phyloP scores from a whole-genome alignment of 1,284 basidiomycete species.

The Porphyrellus sp. region DNA sequence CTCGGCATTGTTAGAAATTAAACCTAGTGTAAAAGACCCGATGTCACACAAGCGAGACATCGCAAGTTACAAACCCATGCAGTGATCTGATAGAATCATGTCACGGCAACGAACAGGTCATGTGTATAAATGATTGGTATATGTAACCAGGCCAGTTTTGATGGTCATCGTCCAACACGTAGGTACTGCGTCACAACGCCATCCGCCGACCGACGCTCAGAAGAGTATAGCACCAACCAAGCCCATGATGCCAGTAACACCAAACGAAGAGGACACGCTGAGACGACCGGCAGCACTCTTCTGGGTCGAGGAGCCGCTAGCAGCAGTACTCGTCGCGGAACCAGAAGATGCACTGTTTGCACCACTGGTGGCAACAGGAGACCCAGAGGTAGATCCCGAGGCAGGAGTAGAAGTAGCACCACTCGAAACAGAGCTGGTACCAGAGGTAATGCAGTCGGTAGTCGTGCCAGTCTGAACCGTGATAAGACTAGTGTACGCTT shows the following conservation, averaged over 20 bases:
- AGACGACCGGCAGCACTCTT: slow-evolving; percentile 33
- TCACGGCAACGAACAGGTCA: slow-evolving; percentile 21
- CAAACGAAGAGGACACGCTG: slow-evolving; percentile 33
- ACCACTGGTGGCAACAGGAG: background rate
- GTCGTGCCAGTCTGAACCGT: slow-evolving; percentile 46
- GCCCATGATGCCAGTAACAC: slow-evolving; percentile 46
- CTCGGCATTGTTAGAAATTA: background rate
- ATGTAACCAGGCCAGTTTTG: slow-evolving; percentile 8
- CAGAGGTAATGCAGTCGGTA: slow-evolving; percentile 29
- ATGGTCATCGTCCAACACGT: slow-evolving; percentile 13
- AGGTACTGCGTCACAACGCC: slow-evolving; percentile 14
- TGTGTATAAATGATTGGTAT: slow-evolving; percentile 12
- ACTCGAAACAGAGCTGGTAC: slow-evolving; percentile 1
- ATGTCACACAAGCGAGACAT: background rate
- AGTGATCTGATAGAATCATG: slow-evolving; percentile 10
- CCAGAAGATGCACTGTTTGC: background rate
- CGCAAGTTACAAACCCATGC: slow-evolving; percentile 25
- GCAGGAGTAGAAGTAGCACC: background rate
- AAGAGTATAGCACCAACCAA: slow-evolving; percentile 48
- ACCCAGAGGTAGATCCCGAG: slow-evolving; percentile 4
- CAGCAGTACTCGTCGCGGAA: slow-evolving; percentile 10
- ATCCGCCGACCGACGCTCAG: slow-evolving; percentile 26
- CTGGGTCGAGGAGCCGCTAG: slow-evolving; percentile 21
- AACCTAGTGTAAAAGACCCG: background rate
- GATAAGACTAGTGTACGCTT: slow-evolving; percentile 54